Percentiles rank a stretch among this genome's conserved stretches.
Conservation (phyloP, 768 basidiomycete genomes). For the Phanerochaete carnosa region DNA sequence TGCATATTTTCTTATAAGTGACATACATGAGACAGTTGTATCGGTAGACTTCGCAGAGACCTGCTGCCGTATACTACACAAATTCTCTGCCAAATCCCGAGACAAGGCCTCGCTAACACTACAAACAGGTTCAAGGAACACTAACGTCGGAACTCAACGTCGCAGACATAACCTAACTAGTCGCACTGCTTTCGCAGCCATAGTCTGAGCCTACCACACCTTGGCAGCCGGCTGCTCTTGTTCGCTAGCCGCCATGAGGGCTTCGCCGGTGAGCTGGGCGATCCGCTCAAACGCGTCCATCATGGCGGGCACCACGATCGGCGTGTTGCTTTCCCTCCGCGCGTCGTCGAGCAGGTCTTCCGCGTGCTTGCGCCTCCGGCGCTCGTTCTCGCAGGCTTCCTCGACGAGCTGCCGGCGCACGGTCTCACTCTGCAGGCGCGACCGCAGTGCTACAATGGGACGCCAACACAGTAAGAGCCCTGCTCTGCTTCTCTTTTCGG, state of each 20-base stretch:
- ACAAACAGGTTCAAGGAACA: not conserved
- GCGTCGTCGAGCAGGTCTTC: constrained; percentile 23
- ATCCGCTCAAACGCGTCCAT: constrained; percentile 28
- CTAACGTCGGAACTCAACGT: not conserved
- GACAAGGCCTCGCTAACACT: not conserved
- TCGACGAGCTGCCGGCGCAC: constrained; percentile 19
- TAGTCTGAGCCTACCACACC: not conserved
- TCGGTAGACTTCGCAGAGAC: constrained; percentile 1
- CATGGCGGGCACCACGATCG: constrained; percentile 30
- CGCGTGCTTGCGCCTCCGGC: constrained; percentile 18
- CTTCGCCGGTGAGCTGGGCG: constrained; percentile 24
- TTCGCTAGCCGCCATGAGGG: constrained; percentile 5
- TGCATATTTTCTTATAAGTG: constrained; percentile 1
- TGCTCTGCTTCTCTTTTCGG: not conserved
- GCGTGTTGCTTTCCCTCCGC: constrained; percentile 23
- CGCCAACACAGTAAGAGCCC: constrained; percentile 2
- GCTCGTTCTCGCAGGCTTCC: constrained; percentile 21
- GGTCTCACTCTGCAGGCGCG: constrained; percentile 17
- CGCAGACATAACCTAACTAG: not conserved
- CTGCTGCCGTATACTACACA: not conserved
- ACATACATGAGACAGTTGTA: not conserved
- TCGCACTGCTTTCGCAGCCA: not conserved
- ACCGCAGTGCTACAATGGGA: constrained; percentile 16
- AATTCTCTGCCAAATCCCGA: not conserved
- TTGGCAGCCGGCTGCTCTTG: not conserved